phyloP scores from a whole-genome alignment of 164 flowering plant species.

The Buxus sempervirens region DNA sequence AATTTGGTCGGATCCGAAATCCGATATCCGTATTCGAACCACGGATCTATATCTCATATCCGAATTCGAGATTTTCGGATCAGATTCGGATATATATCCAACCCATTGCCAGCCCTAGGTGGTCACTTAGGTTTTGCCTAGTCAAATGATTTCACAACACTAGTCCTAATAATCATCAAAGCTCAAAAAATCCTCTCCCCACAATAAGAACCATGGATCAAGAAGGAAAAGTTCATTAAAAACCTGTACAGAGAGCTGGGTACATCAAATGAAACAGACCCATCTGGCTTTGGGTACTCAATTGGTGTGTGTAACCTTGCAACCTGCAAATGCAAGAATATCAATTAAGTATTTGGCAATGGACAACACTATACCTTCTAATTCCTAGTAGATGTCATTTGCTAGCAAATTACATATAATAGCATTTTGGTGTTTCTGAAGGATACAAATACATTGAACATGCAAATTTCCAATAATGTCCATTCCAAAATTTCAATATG shows the following conservation, averaged over 20 bases:
- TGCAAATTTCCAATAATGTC: not conserved
- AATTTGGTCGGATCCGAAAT: too few species aligned
- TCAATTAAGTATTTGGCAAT: not conserved
- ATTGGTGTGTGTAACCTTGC: slow-evolving; percentile 63
- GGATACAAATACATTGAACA: not conserved
- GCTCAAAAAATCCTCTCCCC: not conserved
- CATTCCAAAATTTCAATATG: too few species aligned
- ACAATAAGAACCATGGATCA: not conserved
- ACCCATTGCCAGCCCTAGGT: too few species aligned
- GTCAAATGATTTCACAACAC: too few species aligned
- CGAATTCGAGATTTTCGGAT: too few species aligned
- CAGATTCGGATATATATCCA: too few species aligned
- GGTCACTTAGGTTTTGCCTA: too few species aligned
- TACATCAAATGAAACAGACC: slow-evolving; percentile 78
- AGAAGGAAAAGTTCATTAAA: not conserved
- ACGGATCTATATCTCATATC: too few species aligned
- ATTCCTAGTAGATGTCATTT: not conserved
- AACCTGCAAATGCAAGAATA: slow-evolving; percentile 41
- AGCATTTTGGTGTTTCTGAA: not conserved
- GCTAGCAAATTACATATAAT: not conserved
- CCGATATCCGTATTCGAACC: too few species aligned
- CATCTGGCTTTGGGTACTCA: slow-evolving; percentile 87
- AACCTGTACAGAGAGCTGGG: slow-evolving; percentile 93
- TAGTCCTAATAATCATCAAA: too few species aligned
- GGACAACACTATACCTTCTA: not conserved